Percentiles rank a stretch among this genome's conserved stretches.
Evolutionary conservation across 2,329 filamentous ascomycete species (phyloP).

Genomic region (Colletotrichum scovillei): DNA sequence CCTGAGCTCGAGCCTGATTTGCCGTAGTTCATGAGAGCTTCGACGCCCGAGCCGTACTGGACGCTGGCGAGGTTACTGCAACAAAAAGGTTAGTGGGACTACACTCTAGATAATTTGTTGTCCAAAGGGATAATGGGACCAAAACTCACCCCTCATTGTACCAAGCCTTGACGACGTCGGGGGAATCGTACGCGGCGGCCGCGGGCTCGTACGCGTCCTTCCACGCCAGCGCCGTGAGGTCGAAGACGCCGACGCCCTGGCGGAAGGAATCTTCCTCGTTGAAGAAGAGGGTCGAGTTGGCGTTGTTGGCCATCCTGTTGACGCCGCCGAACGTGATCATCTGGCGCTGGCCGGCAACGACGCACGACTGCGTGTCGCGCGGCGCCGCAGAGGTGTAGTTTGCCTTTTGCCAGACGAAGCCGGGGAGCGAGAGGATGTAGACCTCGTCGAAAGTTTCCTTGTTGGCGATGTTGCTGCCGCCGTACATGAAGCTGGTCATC

Average conservation of each 20-base stretch:
- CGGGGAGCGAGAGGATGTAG: constrained; percentile 35
- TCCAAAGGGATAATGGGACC: fast-evolving
- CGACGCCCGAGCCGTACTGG: constrained; percentile 22
- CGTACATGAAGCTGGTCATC: constrained; percentile 32
- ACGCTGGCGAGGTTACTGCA: constrained; percentile 14
- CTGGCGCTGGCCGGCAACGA: constrained; percentile 34
- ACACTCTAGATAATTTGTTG: neutral
- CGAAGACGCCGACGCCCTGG: constrained; percentile 35
- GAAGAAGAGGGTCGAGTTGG: constrained; percentile 13
- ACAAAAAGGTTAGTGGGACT: neutral
- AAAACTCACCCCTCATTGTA: constrained; percentile 29
- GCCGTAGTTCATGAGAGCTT: constrained; percentile 8
- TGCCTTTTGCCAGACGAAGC: constrained; percentile 36
- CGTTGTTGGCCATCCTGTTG: neutral
- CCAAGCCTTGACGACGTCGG: constrained; percentile 25
- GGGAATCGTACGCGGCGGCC: constrained; percentile 30
- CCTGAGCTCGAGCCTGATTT: constrained; percentile 41
- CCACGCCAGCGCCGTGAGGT: constrained; percentile 34
- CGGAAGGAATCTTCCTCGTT: constrained; percentile 21
- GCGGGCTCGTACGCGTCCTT: constrained; percentile 27
- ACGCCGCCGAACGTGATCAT: constrained; percentile 35
- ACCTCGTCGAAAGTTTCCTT: constrained; percentile 26
- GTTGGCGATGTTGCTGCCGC: constrained; percentile 23
- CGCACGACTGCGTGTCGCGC: constrained; percentile 27
- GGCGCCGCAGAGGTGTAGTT: constrained; percentile 23